phyloP scores from a whole-genome alignment of 306 rosid genomes.

The Lathyrus tuberosus region DNA sequence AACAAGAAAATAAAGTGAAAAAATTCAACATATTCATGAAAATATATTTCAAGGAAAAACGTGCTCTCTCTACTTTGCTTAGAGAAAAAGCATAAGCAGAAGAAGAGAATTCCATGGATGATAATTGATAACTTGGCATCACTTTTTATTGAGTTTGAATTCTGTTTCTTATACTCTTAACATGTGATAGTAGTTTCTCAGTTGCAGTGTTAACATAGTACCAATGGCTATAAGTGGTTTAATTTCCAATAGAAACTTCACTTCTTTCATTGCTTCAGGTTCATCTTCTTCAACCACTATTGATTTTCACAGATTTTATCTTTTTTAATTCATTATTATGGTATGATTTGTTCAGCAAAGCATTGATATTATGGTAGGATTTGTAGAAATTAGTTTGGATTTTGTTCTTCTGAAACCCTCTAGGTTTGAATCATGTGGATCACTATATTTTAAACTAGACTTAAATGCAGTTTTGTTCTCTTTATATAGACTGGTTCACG shows the following conservation, averaged over 20 bases:
- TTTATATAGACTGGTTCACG: too few relatives aligned
- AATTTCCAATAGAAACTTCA: slow-evolving; percentile 61
- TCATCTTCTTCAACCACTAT: slow-evolving; percentile 8
- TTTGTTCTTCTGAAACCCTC: slow-evolving; percentile 6
- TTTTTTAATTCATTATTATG: not conserved
- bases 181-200: not conserved
- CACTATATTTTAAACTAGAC: not conserved
- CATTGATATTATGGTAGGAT: not conserved
- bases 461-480: not conserved
- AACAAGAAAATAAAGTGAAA: slow-evolving; percentile 14
- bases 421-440: slow-evolving; percentile 10
- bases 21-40: not conserved
- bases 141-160: slow-evolving; percentile 27
- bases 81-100: not conserved
- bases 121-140: not conserved
- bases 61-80: slow-evolving; percentile 18
- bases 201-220: slow-evolving; percentile 7
- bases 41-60: not conserved
- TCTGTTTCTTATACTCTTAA: slow-evolving; percentile 3
- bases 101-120: slow-evolving; percentile 23
- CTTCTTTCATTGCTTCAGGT: slow-evolving; percentile 65
- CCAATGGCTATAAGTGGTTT: slow-evolving; percentile 72
- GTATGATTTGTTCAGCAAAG: not conserved
- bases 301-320: not conserved
- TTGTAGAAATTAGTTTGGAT: slow-evolving; percentile 9